phyloP scores from a whole-genome alignment of 2,329 filamentous ascomycete genomes.

The Penicillium brevicompactum region DNA sequence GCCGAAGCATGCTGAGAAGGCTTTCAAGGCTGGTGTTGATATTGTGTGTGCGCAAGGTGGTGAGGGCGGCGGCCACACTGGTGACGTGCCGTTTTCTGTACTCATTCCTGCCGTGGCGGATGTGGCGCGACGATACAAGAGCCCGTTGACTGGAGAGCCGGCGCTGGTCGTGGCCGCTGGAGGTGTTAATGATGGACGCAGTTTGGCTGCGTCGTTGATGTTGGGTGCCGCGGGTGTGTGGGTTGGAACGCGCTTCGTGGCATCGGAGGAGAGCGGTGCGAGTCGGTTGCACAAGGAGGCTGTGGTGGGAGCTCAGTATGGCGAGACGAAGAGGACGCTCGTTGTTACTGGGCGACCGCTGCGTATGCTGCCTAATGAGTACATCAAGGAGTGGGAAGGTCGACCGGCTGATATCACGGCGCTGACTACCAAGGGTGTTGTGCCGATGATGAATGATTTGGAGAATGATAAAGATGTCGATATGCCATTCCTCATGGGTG shows the following conservation, averaged over 20 bases:
- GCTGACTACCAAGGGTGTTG: conserved; percentile 74
- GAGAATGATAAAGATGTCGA: conserved; percentile 82
- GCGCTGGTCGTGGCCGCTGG: conserved; percentile 87
- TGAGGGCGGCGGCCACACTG: conserved; percentile 91
- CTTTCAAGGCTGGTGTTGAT: conserved; percentile 82
- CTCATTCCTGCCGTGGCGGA: conserved; percentile 86
- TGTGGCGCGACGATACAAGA: conserved; percentile 72
- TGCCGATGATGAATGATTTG: conserved; percentile 81
- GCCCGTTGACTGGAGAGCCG: conserved; percentile 67
- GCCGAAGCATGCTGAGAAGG: conserved; percentile 87
- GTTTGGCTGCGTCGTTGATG: conserved; percentile 79
- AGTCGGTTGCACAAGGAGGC: conserved; percentile 80
- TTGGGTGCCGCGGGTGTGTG: conserved; percentile 87
- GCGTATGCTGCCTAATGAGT: conserved; percentile 79
- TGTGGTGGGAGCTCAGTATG: conserved; percentile 76
- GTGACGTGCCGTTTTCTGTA: conserved; percentile 81
- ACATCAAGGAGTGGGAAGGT: conserved; percentile 78
- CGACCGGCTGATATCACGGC: conserved; percentile 73
- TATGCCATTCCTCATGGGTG: conserved; percentile 88
- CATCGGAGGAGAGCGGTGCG: conserved; percentile 77
- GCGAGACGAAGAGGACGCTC: conserved; percentile 79
- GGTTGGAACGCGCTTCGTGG: conserved; percentile 93
- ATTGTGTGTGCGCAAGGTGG: conserved; percentile 90
- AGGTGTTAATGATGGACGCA: conserved; percentile 80
- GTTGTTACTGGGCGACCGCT: conserved; percentile 81